Base-by-base conservation (phyloP, 768 basidiomycete genomes). In the Termitomyces eurrhizus region DNA sequence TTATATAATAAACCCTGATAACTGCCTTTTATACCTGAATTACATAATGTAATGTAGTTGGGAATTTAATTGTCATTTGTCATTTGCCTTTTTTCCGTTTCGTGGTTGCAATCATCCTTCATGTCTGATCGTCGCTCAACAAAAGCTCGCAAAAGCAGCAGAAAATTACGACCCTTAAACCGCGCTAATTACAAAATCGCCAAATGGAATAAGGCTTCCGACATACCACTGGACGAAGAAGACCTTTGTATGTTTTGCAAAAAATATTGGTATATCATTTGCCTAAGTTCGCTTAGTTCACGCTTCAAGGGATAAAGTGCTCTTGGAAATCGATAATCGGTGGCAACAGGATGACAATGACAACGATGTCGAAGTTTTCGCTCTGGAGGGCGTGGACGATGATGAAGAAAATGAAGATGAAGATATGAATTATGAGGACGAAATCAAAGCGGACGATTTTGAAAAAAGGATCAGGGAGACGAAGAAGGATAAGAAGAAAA, bases 321-420 rank as follows among this genome's bases (percentile, higher is more conserved):
- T 91, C 5, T 77, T 97, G 6, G 87, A 92, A 42, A 87, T 81
- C n/a, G 80, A 83, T 37, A 70, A 75, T 36, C 2, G 77, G 69
- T 24, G 21, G 60, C 60, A 52, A 16, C 78, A 75, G 16, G 84
- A 85, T 13, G 84, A 85, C 32, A 73, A 77, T 29, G 84, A 76
- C 16, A 85, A 86, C 14, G 89, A 89, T 41, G 89, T 93, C 29
- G 91, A 95, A 69, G 89, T 95, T n/a, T 90, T 95, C 66, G 83
- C 84, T 8, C 70, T 92, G 62, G 80, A 83, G 54, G 87, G 85
- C 24, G 64, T 93, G 60, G 77, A 80, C 11, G 75, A 81, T 9
- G 78, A 80, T 14, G 80, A 37, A 72, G 80, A 41, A 72, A 74
- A 72, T 14, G 69, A 72, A 33, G 70, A 75, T 57, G 65, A 61